Evolutionary conservation across 2,329 filamentous ascomycete species (phyloP), one percentile per base, ranked within the genome.

Genomic region (Epichloe aotearoae): DNA sequence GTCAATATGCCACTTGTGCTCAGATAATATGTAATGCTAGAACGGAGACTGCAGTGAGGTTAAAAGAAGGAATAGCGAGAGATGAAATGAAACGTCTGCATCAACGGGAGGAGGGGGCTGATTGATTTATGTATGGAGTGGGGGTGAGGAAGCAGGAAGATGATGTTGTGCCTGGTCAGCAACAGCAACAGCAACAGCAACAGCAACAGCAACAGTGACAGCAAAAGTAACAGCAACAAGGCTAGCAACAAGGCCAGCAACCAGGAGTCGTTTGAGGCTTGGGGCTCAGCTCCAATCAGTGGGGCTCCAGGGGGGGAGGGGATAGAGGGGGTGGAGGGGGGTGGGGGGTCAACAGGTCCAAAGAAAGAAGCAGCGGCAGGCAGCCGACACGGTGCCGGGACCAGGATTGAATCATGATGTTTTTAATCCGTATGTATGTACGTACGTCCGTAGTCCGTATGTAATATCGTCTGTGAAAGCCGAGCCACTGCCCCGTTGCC

Each of bases 281-380:
- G 55, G 53, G 55, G 56, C 52, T 57, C 55, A 56, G 56, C 54
- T 56, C 52, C 40, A 47, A 39, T 40, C 40, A 30, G 47, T 46
- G 50, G 49, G 51, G 46, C 36, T 49, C 52, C 49, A 50, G 54
- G 23, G 23, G 20, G 5, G 20, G 20, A 23, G 23, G 23, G 5
- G 20, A n/a, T 20, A 4, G 20, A 23, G 48, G 49, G 0, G 23
- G 23, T 23, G 5, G 20, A 23, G n/a, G n/a, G n/a, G 20, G 49
- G 19, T 3, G 19, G 23, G 6, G 23, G 23, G 23, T 26, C 23
- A 7, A 26, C 23, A 26, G 23, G 23, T 26, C 6, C 23, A 26
- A 37, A 50, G 54, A 53, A 51, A 50, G 53, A 49, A 51, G 42
- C n/a, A 36, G 53, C 44, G 37, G 17, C 37, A 39, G 17, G 37